Evolutionary conservation across 768 basidiomycete species (phyloP).

Genomic region (Mycena alexandri): DNA sequence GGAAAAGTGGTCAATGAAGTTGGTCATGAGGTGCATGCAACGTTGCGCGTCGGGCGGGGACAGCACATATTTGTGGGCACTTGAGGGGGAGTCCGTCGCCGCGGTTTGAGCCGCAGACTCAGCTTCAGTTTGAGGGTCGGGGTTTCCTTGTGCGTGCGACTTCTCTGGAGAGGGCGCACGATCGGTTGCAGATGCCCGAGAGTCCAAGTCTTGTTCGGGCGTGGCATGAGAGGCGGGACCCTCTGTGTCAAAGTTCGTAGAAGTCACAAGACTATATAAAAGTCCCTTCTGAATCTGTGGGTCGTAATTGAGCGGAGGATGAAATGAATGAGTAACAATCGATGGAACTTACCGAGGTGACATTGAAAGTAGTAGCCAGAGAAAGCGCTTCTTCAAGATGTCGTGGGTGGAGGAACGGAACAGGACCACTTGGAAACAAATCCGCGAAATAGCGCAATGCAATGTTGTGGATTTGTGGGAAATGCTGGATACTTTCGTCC

Average conservation of each 20-base stretch:
- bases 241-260: constrained; percentile 65
- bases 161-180: constrained; percentile 9
- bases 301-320: constrained; percentile 10
- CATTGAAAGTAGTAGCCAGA: constrained; percentile 61
- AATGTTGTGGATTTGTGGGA: constrained; percentile 63
- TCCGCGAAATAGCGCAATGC: constrained; percentile 57
- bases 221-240: constrained; percentile 38
- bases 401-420: constrained; percentile 56
- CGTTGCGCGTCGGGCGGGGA: constrained; percentile 51
- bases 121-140: constrained; percentile 11
- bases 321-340: background rate
- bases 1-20: constrained; percentile 75
- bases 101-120: constrained; percentile 22
- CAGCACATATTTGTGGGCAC: constrained; percentile 42
- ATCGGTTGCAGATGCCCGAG: constrained; percentile 21
- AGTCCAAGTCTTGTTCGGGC: constrained; percentile 19
- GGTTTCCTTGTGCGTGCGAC: constrained; percentile 19
- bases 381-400: constrained; percentile 66
- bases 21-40: constrained; percentile 64
- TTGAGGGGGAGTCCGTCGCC: constrained; percentile 35
- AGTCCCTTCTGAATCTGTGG: constrained; percentile 70
- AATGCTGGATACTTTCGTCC: constrained; percentile 44
- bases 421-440: constrained; percentile 64
- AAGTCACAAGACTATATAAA: constrained; percentile 73
- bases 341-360: constrained; percentile 60